Percentiles rank a stretch among this genome's conserved stretches.
Evolutionary conservation across 2,329 filamentous ascomycete species (phyloP).

Genomic region (Hymenoscyphus linearis): DNA sequence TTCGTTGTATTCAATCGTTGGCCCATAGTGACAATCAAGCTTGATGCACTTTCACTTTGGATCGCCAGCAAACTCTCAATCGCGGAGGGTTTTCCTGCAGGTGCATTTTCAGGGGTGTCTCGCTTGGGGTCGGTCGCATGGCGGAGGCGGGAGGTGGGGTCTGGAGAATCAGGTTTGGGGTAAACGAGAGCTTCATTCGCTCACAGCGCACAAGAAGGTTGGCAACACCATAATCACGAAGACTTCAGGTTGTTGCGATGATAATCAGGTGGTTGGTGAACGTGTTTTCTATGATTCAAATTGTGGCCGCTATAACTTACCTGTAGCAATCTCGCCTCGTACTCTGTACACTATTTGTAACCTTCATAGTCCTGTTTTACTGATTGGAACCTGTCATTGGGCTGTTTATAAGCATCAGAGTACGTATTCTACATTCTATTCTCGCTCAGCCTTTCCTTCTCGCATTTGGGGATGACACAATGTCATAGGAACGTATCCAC

Average conservation of each 20-base stretch:
- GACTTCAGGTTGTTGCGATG: background rate
- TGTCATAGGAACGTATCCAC: background rate
- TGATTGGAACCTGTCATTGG: background rate
- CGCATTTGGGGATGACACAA: background rate
- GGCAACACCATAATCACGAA: background rate
- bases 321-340: background rate
- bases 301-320: background rate
- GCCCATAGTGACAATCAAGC: background rate
- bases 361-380: too few relatives aligned
- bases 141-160: background rate
- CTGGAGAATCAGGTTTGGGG: conserved; percentile 1
- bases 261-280: background rate
- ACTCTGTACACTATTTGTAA: background rate
- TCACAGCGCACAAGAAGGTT: background rate
- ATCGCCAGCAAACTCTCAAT: background rate
- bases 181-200: conserved; percentile 3
- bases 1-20: background rate
- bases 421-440: background rate
- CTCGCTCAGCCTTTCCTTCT: background rate
- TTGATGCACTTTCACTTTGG: background rate
- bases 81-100: background rate
- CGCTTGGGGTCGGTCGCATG: background rate
- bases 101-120: background rate
- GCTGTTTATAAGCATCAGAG: background rate
- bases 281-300: background rate